A percentile compares a stretch with the other conserved stretches of the same genome.
Conservation (phyloP, 495 filamentous ascomycete species). For the Aeminium ludgeri region DNA sequence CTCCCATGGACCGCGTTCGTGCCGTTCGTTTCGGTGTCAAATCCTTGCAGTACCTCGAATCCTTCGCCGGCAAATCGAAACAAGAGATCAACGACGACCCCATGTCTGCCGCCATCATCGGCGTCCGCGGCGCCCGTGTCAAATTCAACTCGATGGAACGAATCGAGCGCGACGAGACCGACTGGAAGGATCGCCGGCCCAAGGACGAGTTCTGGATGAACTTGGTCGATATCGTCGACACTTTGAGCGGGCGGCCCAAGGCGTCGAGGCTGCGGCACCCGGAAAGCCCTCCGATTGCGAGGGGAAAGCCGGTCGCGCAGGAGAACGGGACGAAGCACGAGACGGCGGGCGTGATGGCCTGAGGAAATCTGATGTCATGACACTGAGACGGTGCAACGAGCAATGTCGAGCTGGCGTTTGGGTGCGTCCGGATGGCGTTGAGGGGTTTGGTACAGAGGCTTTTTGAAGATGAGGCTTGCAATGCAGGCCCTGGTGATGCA, state of each 20-base stretch:
- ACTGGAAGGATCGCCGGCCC: slow-evolving; percentile 80
- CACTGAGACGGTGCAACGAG: too few species aligned
- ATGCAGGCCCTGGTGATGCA: too few species aligned
- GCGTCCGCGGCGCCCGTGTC: slow-evolving; percentile 77
- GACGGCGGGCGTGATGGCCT: too few species aligned
- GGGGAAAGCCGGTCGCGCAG: too few species aligned
- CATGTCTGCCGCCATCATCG: slow-evolving; percentile 64
- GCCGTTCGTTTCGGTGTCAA: slow-evolving; percentile 83
- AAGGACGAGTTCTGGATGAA: slow-evolving; percentile 72
- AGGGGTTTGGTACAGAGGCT: too few species aligned
- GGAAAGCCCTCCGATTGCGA: neutral
- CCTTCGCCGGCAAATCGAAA: slow-evolving; percentile 43
- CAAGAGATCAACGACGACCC: slow-evolving; percentile 54
- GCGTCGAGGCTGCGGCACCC: slow-evolving; percentile 6
- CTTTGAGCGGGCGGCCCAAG: slow-evolving; percentile 51
- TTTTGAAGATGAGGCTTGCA: too few species aligned
- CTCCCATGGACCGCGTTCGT: slow-evolving; percentile 87
- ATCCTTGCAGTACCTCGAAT: slow-evolving; percentile 77
- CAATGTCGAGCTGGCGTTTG: too few species aligned
- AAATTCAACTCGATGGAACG: slow-evolving; percentile 67
- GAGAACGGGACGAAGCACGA: too few species aligned
- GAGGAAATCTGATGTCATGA: too few species aligned
- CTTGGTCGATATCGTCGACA: slow-evolving; percentile 68
- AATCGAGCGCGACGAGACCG: slow-evolving; percentile 69
- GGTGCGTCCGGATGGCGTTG: too few species aligned